Evolutionary conservation across 2,329 filamentous ascomycete species (phyloP).

Genomic region (Fusarium sororula): DNA sequence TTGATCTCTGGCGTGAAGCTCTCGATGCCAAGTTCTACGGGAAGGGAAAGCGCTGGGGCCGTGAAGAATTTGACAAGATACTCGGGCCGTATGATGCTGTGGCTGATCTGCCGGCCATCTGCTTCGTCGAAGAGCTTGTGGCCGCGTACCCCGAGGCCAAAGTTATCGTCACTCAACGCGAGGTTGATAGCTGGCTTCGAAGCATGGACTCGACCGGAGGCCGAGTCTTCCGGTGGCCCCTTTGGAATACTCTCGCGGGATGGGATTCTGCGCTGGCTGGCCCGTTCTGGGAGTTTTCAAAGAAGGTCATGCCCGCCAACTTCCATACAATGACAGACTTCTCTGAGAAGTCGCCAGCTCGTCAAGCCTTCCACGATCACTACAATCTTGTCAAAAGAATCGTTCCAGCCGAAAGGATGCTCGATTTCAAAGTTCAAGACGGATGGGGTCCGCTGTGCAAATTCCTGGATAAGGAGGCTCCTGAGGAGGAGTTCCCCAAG

Average conservation of each 20-base stretch:
- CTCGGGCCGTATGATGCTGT: constrained; percentile 23
- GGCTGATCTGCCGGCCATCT: constrained; percentile 19
- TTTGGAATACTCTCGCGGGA: constrained; percentile 21
- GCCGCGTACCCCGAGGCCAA: constrained; percentile 28
- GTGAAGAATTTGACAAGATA: constrained; percentile 29
- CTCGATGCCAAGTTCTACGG: constrained; percentile 30
- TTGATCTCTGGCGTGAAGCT: constrained; percentile 28
- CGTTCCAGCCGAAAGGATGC: not conserved
- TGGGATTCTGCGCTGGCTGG: constrained; percentile 8
- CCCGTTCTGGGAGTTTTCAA: constrained; percentile 27
- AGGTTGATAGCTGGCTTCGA: constrained; percentile 21
- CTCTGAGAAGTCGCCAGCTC: constrained; percentile 9
- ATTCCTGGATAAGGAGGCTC: constrained; percentile 5
- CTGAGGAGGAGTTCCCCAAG: constrained; percentile 11
- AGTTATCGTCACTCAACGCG: constrained; percentile 16
- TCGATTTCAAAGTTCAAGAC: constrained; percentile 16
- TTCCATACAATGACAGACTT: constrained; percentile 18
- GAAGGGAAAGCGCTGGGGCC: constrained; percentile 21
- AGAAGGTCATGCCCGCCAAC: constrained; percentile 14
- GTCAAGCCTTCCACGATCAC: constrained; percentile 8
- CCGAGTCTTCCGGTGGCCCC: constrained; percentile 19
- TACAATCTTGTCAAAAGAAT: constrained; percentile 1
- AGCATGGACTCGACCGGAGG: constrained; percentile 27
- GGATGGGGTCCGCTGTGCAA: constrained; percentile 28
- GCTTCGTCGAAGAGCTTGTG: constrained; percentile 29